These are phyloP conservation scores for Vaccinium macrocarpon DNA, from an alignment of 148 eudicot species.

Conservation along the genomic window DNA sequence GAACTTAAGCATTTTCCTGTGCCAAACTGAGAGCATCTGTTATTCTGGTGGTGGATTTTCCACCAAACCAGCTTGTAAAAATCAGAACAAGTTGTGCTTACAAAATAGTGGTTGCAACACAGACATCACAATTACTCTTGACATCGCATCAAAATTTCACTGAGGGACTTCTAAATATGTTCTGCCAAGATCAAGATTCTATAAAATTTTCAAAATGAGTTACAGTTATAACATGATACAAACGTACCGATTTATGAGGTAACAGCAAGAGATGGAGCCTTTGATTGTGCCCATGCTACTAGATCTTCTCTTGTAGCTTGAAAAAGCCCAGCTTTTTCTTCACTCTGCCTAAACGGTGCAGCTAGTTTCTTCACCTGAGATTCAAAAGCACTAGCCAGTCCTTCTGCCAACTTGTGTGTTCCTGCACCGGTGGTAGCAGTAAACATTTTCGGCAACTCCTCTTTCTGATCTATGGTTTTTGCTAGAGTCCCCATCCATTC, in stretches of 20 bases:
- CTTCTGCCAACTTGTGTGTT: conserved; percentile 86
- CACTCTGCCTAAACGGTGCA: conserved; percentile 70
- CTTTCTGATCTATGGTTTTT: conserved; percentile 55
- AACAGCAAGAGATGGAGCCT: conserved; percentile 29
- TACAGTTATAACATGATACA: background rate
- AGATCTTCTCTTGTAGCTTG: conserved; percentile 71
- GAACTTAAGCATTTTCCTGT: conserved; percentile 25
- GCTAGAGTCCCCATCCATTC: conserved; percentile 86
- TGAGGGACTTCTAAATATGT: background rate
- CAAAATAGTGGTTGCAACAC: background rate
- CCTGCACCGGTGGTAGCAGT: conserved; percentile 92
- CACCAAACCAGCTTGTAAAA: conserved; percentile 34
- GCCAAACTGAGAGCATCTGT: conserved; percentile 40
- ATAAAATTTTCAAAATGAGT: background rate
- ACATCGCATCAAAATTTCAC: background rate
- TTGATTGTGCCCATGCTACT: conserved; percentile 66
- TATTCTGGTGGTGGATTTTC: conserved; percentile 45
- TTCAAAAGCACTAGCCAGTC: conserved; percentile 69
- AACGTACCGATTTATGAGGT: conserved; percentile 19
- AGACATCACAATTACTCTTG: background rate
- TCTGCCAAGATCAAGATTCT: background rate
- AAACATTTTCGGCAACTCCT: conserved; percentile 59
- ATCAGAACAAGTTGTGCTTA: conserved; percentile 1
- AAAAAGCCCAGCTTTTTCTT: conserved; percentile 72
- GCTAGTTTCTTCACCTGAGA: conserved; percentile 65